Base-by-base conservation (phyloP, 768 basidiomycete genomes). In the Kwoniella europaea region DNA sequence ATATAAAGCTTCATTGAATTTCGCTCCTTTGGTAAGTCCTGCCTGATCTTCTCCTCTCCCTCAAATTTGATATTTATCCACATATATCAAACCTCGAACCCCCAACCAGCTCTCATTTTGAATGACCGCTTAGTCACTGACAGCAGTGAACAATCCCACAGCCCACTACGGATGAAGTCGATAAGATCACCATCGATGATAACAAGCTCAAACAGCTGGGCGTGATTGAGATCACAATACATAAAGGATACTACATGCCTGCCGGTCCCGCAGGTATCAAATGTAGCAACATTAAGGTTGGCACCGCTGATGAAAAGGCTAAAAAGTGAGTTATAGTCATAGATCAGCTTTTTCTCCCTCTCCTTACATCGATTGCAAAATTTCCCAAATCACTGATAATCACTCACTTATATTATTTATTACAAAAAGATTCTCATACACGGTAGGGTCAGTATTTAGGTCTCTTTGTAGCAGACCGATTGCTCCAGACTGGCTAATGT, bases 291-390 rank as follows among this genome's bases (percentile, higher is more conserved):
- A 18, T 67, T n/a, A 60, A 15, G n/a, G 27, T 20, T 12, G 67
- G 43, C 12, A 44, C 35, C 16, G 62, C 53, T 10, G 59, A 69
- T 52, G 68, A 69, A 27, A 69, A 63, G 15, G 20, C 53, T 7
- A 69, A 69, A 20, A 69, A 69, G 68, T 63, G 61, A 63, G 68
- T 68, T 42, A 24, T 27, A 5, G 29, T 46, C 27, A 27, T 13
- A 24, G 20, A 27, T 27, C 27, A 27, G 27, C 27, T 41, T 63
- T 43, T 35, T 10, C 18, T 43, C 16, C 29, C 15, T 18, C 5
- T 43, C 20, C 10, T 44, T 18, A 6, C 1, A 10, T 10, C 42
- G 35, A 12, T 20, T 61, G 35, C 18, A 27, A 27, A 27, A 2
- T 27, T 2, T 27, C 27, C 27, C 27, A 27, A 27, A 27, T 27